Evolutionary conservation across 768 basidiomycete genomes (phyloP), one percentile per base, ranked within the genome.

Genomic region (Obba rivulosa): DNA sequence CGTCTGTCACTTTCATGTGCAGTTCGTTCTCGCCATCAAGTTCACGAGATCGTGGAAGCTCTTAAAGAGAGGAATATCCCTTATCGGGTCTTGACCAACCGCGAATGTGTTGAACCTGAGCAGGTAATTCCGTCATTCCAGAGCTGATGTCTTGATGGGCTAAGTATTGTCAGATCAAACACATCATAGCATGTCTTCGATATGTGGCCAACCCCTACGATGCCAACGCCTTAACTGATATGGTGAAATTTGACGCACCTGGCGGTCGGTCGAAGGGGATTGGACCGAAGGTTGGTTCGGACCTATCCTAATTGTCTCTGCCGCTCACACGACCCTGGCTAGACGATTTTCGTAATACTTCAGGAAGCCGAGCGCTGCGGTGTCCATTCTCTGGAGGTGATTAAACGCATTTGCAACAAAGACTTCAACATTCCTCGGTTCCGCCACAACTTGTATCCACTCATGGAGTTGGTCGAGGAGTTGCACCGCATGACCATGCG

Each of bases 31-130:
- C 78, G 92, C 62, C 83, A 90, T 0, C 69, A 90, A 4, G 90
- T 88, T 0, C 76, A 89, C 25, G 70, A 72, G 0, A 76, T 93
- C 28, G 92, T 93, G 66, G 76, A 73, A 11, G 81, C 84, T 0
- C 65, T 95, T 18, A 87, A 89, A 59, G 82, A 77, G 52, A 79
- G 83, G 53, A 78, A 81, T n/a, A 87, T 95, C 35, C 90, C 90
- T 1, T 80, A 77, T 56, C 69, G 79, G 48, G 77, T 93, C 43
- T 73, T 93, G 2, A 83, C 80, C 17, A 89, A 90, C 0, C 85
- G 87, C 59, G 86, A 83, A 59, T 92, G 92, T 73, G 92, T 92
- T 57, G 88, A 92, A 53, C 80, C 28, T 31, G 28, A 31, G 28
- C 7, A 31, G 28, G 28, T 31, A 13, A 31, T 31, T 31, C n/a